These are phyloP conservation scores for Leccinum variicolor DNA, from an alignment of 768 basidiomycete species.

Conservation along the genomic window DNA sequence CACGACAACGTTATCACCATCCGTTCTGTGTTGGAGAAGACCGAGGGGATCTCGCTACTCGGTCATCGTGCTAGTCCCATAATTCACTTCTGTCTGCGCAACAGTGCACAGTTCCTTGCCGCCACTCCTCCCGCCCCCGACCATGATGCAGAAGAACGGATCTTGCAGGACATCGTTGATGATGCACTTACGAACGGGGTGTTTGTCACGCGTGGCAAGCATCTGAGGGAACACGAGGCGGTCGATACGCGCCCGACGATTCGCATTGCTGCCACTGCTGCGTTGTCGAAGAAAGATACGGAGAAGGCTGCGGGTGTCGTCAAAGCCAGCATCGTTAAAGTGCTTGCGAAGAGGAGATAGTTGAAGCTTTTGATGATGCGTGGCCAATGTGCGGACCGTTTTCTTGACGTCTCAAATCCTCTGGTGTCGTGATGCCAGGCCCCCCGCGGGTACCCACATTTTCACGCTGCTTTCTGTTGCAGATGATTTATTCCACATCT, in stretches of 20 bases:
- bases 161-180: constrained; percentile 92
- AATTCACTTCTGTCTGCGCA: constrained; percentile 75
- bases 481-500: constrained; percentile 30
- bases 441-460: not conserved
- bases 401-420: not conserved
- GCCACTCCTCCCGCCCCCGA: constrained; percentile 39
- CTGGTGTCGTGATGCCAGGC: not conserved
- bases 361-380: not conserved
- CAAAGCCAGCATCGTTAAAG: constrained; percentile 71
- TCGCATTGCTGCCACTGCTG: constrained; percentile 75
- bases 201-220: constrained; percentile 79
- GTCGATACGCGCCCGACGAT: constrained; percentile 81
- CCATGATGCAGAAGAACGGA: constrained; percentile 64
- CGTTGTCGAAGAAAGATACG: constrained; percentile 82
- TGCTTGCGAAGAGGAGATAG: constrained; percentile 60
- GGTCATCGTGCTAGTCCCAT: constrained; percentile 85
- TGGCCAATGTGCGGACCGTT: not conserved
- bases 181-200: constrained; percentile 80
- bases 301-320: constrained; percentile 83
- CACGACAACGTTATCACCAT: constrained; percentile 80
- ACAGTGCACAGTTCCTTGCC: constrained; percentile 21
- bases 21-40: constrained; percentile 75
- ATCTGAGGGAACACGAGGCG: constrained; percentile 80
- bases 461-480: not conserved
- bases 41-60: constrained; percentile 79